These are phyloP conservation scores for Penicillium verrucosum DNA, from an alignment of 2,329 filamentous ascomycete species.

Conservation along the genomic window DNA sequence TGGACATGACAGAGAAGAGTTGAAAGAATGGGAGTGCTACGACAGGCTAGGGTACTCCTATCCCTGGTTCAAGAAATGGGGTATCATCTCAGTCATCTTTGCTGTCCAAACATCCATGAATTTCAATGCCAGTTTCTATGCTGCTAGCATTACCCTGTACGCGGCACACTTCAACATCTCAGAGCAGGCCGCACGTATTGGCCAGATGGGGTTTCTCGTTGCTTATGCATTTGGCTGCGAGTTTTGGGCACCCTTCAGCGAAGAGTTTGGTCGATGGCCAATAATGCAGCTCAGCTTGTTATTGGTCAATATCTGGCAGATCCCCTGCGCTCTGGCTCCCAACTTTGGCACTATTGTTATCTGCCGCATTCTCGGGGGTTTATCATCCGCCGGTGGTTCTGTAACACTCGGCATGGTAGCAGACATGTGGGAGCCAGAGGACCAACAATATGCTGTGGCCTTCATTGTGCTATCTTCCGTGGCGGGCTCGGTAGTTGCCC, in stretches of 20 bases:
- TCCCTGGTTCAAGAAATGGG: conserved; percentile 65
- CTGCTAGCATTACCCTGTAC: conserved; percentile 63
- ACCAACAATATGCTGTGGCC: conserved; percentile 59
- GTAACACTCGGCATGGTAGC: conserved; percentile 64
- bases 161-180: conserved; percentile 64
- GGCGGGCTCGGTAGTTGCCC: conserved; percentile 48
- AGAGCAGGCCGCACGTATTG: conserved; percentile 63
- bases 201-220: conserved; percentile 73
- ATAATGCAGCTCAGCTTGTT: conserved; percentile 69
- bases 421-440: conserved; percentile 58
- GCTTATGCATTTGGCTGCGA: conserved; percentile 81
- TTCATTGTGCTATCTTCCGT: conserved; percentile 60
- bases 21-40: conserved; percentile 59
- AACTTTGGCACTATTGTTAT: conserved; percentile 68
- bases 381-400: conserved; percentile 62
- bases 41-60: conserved; percentile 62
- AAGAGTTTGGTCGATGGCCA: conserved; percentile 74
- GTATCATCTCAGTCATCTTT: conserved; percentile 65
- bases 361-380: conserved; percentile 62
- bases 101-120: conserved; percentile 72
- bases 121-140: conserved; percentile 72
- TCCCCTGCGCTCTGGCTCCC: conserved; percentile 67
- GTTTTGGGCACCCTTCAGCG: conserved; percentile 81
- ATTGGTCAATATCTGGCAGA: conserved; percentile 73
- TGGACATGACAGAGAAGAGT: conserved; percentile 31